Conservation (phyloP, 2,329 filamentous ascomycete species). For the Aspergillus versicolor region DNA sequence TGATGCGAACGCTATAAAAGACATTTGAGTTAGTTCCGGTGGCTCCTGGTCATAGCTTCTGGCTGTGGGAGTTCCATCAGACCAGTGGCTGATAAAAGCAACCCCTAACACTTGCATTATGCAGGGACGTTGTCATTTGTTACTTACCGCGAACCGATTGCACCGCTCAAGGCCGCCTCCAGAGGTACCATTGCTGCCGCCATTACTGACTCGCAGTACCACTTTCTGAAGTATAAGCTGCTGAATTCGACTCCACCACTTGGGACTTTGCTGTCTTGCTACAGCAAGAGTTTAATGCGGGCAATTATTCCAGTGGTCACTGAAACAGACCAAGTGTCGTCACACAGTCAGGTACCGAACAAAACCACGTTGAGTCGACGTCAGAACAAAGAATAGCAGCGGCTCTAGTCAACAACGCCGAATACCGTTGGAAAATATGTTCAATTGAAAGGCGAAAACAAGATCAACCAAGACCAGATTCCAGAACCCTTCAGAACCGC, state of each 20-base stretch:
- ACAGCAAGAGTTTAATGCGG: neutral
- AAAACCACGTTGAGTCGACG: neutral
- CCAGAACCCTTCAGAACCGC: conserved; percentile 6
- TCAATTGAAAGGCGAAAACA: neutral
- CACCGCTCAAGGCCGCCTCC: conserved; percentile 57
- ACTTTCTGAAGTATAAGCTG: conserved; percentile 37
- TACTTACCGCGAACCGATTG: conserved; percentile 61
- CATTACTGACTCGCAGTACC: conserved; percentile 37
- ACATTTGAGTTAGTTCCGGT: conserved; percentile 3
- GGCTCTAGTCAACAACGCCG: neutral
- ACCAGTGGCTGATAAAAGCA: neutral
- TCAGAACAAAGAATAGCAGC: neutral
- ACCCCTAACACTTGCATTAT: neutral
- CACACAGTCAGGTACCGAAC: neutral
- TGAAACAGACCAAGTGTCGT: neutral
- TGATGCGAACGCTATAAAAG: conserved; percentile 55
- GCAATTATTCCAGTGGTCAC: neutral
- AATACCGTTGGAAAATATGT: neutral
- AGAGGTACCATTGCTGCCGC: conserved; percentile 49
- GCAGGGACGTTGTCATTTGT: neutral
- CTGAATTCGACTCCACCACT: conserved; percentile 51
- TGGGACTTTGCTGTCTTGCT: conserved; percentile 60
- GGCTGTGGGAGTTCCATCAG: neutral
- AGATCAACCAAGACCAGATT: neutral
- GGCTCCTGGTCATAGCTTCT: neutral